Percentiles rank a stretch among this genome's conserved stretches.
Evolutionary conservation across 805 yeast species (phyloP).

Genomic region (Yamadazyma paraphyllophila): DNA sequence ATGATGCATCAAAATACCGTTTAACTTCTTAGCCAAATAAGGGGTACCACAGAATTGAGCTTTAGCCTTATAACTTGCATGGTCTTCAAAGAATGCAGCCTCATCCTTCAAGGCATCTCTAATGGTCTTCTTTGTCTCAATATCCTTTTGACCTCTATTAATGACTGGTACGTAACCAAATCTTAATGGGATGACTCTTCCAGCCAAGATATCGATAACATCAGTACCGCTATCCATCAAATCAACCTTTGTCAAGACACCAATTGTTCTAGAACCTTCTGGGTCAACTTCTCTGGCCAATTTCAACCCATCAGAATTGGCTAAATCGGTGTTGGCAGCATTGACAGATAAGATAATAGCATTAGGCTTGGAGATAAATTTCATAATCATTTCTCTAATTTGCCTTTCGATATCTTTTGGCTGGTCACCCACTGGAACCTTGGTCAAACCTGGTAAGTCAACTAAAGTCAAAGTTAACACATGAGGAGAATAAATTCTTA

Average conservation of each 20-base stretch:
- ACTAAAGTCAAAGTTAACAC: slow-evolving; percentile 92
- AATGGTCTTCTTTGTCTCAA: slow-evolving; percentile 82
- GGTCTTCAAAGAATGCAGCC: slow-evolving; percentile 76
- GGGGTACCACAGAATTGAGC: slow-evolving; percentile 99
- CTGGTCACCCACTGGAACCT: slow-evolving; percentile 98
- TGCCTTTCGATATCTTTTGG: slow-evolving; percentile 95
- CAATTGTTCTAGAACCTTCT: slow-evolving; percentile 92
- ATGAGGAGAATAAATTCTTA: slow-evolving; percentile 90
- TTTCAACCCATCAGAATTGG: slow-evolving; percentile 94
- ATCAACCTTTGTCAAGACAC: slow-evolving; percentile 94
- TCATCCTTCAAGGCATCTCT: slow-evolving; percentile 85
- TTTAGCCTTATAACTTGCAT: slow-evolving; percentile 86
- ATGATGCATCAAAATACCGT: slow-evolving; percentile 83
- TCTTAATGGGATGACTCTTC: slow-evolving; percentile 91
- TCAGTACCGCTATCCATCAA: slow-evolving; percentile 98
- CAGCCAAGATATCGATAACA: slow-evolving; percentile 92
- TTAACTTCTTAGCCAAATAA: slow-evolving; percentile 87
- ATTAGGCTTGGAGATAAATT: slow-evolving; percentile 91
- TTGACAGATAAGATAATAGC: slow-evolving; percentile 93
- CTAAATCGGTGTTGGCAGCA: slow-evolving; percentile 95
- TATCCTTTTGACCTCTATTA: slow-evolving; percentile 96
- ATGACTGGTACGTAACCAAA: slow-evolving; percentile 97
- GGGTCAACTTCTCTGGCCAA: slow-evolving; percentile 98
- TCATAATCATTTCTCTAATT: slow-evolving; percentile 88
- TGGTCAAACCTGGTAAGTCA: slow-evolving; percentile 95